Percentiles rank a stretch among this genome's conserved stretches.
Conservation (phyloP, 306 rosid species). For the Canavalia gladiata region DNA sequence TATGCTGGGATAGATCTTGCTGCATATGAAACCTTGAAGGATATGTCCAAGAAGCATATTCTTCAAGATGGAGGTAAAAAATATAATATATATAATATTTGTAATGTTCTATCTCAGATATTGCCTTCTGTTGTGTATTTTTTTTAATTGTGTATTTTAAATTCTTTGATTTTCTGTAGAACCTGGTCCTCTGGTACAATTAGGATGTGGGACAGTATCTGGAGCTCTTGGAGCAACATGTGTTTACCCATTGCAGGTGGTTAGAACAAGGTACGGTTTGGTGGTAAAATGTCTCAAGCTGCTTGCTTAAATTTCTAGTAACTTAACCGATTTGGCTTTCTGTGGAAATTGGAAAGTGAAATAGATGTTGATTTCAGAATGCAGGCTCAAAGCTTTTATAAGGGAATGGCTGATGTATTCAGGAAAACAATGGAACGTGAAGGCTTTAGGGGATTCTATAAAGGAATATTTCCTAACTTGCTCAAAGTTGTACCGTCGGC, state of each 20-base stretch:
- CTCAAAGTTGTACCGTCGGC: slow-evolving; percentile 98
- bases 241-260: slow-evolving; percentile 94
- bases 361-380: slow-evolving; percentile 65
- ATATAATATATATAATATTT: slow-evolving; percentile 44
- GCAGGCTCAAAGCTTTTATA: slow-evolving; percentile 84
- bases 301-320: slow-evolving; percentile 34
- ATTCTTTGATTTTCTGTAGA: slow-evolving; percentile 61
- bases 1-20: slow-evolving; percentile 98
- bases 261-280: slow-evolving; percentile 81
- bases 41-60: slow-evolving; percentile 84
- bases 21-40: slow-evolving; percentile 91
- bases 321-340: slow-evolving; percentile 31
- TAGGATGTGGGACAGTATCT: slow-evolving; percentile 95
- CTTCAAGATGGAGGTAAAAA: slow-evolving; percentile 75
- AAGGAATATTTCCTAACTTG: slow-evolving; percentile 90
- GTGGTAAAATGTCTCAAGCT: slow-evolving; percentile 15
- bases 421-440: slow-evolving; percentile 79
- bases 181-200: slow-evolving; percentile 91
- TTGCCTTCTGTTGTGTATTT: slow-evolving; percentile 31
- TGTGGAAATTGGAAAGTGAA: slow-evolving; percentile 40
- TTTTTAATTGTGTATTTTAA: slow-evolving; percentile 1
- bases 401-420: slow-evolving; percentile 90
- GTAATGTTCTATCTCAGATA: slow-evolving; percentile 48
- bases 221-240: slow-evolving; percentile 97
- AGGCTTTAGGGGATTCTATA: slow-evolving; percentile 89